Base-by-base conservation (phyloP, 345 rosid species). In the Aquilaria sinensis region DNA sequence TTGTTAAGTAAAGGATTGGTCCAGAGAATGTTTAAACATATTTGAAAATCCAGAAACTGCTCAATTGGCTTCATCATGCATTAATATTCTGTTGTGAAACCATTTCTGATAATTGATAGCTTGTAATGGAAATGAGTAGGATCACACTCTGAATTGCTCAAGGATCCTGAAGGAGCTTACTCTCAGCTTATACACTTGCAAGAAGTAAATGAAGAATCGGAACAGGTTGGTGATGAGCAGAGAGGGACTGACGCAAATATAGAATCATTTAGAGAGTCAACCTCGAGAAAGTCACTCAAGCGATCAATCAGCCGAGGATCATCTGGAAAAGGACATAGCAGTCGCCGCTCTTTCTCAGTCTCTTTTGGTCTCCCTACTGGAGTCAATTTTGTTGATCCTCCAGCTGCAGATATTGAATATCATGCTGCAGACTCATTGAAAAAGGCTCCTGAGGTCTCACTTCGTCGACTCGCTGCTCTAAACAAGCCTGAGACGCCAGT, bases 401-500 rank as follows among this genome's bases (percentile, higher is more conserved):
- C 64, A 23, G 51, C n/a, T 16, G 61, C 14, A 15, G 84, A 83
- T 16, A 52, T 46, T 60, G 84, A 66, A 51, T 64, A 51, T 45
- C 54, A 68, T 57, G 51, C 68, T 62, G 58, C 79, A 63, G 34
- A 41, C 8, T 55, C 54, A 47, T 41, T 49, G 63, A 65, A 77
- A 67, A 58, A 51, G 37, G 57, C 66, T 46, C 81, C 81, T 6
- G 69, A 72, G 47, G 92, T 83, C 41, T 67, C 97, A 0, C 7
- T 90, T 9, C 41, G 62, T 11, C 83, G 96, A 37, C 83, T 92
- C 9, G 88, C 88, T 3, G 60, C 66, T 53, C 91, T 89, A 41
- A 92, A 92, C 74, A 89, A 81, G 76, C 97, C 93, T 52, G 98
- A 92, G 78, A 64, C 84, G 50, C 94, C 90, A 0, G 77, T 80